phyloP scores from a whole-genome alignment of 2,329 filamentous ascomycete genomes.

The Elsinoe perseae region DNA sequence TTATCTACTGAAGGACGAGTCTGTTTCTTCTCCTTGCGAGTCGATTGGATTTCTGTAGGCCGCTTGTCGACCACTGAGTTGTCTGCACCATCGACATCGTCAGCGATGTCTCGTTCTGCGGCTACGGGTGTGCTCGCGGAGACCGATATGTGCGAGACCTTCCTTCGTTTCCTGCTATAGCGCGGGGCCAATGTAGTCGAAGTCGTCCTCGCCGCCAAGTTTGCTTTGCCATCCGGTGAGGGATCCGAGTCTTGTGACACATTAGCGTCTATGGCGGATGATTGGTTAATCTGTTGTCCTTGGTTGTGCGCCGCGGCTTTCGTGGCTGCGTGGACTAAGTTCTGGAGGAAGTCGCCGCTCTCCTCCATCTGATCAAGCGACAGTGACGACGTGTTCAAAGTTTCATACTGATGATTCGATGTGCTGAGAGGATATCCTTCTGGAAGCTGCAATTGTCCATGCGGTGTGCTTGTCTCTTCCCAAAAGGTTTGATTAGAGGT shows the following conservation, averaged over 20 bases:
- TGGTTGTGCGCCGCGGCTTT: constrained; percentile 14
- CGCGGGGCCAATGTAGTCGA: not conserved
- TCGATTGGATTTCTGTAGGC: not conserved
- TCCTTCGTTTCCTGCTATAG: not conserved
- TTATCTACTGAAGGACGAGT: constrained; percentile 53
- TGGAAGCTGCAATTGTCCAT: too few relatives aligned
- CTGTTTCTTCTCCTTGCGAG: constrained; percentile 41
- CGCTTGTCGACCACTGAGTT: not conserved
- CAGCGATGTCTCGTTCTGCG: not conserved
- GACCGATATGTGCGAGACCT: not conserved
- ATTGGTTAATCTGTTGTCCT: not conserved
- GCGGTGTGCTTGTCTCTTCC: too few relatives aligned
- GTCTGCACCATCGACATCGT: not conserved
- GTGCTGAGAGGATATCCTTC: too few relatives aligned
- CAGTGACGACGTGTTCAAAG: not conserved
- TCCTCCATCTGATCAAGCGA: not conserved
- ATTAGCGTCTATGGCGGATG: not conserved
- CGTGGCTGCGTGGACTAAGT: constrained; percentile 18
- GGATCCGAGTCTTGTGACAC: not conserved
- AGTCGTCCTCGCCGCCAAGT: not conserved
- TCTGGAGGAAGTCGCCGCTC: constrained; percentile 16
- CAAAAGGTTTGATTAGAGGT: too few relatives aligned
- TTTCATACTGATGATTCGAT: too few relatives aligned
- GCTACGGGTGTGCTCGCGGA: not conserved
- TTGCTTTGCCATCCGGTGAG: not conserved